Conservation (phyloP, 257 asterid species). For the Cinchona pubescens region DNA sequence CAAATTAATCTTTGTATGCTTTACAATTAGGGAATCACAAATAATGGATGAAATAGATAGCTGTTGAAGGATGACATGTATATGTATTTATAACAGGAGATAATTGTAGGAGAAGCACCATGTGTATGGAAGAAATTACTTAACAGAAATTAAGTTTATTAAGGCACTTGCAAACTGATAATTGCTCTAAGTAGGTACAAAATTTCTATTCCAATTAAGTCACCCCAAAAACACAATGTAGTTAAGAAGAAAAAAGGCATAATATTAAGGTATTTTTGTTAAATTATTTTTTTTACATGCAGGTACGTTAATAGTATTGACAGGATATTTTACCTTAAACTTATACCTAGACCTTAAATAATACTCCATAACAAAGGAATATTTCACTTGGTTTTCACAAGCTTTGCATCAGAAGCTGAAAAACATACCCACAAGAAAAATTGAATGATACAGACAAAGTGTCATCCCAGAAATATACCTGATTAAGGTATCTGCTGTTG, state of each 20-base stretch:
- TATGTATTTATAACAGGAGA: not conserved
- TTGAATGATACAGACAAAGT: not conserved
- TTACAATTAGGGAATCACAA: no score
- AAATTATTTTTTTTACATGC: no score
- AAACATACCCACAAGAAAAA: not conserved
- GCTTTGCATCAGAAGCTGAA: slow-evolving; percentile 1
- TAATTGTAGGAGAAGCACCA: not conserved
- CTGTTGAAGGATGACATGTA: not conserved
- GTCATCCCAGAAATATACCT: not conserved
- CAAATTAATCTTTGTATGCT: no score
- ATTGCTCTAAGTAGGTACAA: not conserved
- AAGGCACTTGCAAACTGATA: not conserved
- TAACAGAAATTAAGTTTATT: no score
- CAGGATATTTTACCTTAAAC: not conserved
- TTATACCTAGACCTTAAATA: not conserved
- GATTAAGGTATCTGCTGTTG: not conserved
- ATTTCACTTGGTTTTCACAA: no score
- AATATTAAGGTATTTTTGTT: no score
- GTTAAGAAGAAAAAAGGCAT: not conserved
- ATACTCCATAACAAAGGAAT: not conserved
- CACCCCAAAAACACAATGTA: not conserved
- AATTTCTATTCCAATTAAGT: not conserved
- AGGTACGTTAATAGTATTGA: not conserved
- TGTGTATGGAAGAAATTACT: not conserved
- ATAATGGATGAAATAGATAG: no score